Conservation (phyloP, 2,329 filamentous ascomycete species). For the Thielaviopsis populi region DNA sequence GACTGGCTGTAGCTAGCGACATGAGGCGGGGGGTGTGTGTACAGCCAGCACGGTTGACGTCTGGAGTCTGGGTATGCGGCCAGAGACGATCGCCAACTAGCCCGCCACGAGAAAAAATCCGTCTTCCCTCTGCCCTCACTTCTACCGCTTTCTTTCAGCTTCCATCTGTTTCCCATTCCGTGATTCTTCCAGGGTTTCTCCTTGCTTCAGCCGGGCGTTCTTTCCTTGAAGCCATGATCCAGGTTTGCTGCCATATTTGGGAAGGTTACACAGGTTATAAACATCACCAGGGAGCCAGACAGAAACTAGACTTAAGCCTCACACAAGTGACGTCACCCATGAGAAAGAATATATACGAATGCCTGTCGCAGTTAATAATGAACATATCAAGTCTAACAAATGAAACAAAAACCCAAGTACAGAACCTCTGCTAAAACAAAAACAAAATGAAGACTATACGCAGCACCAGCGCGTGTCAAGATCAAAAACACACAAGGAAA, state of each 20-base stretch:
- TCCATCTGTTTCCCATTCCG: too few species aligned
- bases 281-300: too few species aligned
- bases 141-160: background rate
- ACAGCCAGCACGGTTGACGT: too few species aligned
- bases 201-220: background rate
- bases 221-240: background rate
- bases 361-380: background rate
- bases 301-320: too few species aligned
- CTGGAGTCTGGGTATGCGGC: background rate
- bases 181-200: background rate
- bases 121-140: background rate
- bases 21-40: too few species aligned
- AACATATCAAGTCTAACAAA: conserved; percentile 7
- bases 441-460: conserved; percentile 1
- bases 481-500: conserved; percentile 7
- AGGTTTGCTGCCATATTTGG: background rate
- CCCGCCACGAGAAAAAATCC: background rate
- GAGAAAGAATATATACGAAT: background rate
- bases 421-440: background rate
- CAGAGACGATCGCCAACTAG: background rate
- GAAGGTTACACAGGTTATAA: background rate
- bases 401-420: background rate
- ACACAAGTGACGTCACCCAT: background rate
- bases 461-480: background rate
- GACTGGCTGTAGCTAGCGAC: background rate